Percentiles rank a stretch among this genome's conserved stretches.
Conservation (phyloP, 2,329 filamentous ascomycete genomes). For the Dactylellina parvicollis region DNA sequence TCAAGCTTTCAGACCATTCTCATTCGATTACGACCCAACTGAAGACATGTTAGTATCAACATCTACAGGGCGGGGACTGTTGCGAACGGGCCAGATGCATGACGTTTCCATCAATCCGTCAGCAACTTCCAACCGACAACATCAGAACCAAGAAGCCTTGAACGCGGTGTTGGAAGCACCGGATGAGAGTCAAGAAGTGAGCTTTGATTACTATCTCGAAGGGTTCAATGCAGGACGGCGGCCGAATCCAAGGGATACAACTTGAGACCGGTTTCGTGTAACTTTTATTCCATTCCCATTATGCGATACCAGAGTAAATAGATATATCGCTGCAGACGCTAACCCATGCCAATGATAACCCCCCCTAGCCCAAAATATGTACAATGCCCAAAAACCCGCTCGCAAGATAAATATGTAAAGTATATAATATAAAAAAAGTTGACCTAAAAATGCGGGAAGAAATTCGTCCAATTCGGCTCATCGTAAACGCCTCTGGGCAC, state of each 20-base stretch:
- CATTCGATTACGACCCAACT: too few relatives aligned
- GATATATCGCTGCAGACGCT: too few relatives aligned
- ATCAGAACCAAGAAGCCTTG: background rate
- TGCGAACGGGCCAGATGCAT: background rate
- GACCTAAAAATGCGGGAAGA: conserved; percentile 56
- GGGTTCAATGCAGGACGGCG: background rate
- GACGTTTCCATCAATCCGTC: background rate
- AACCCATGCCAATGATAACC: too few relatives aligned
- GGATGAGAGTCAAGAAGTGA: background rate
- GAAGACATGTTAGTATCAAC: too few relatives aligned
- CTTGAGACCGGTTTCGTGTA: too few relatives aligned
- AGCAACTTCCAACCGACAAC: background rate
- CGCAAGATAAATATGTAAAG: too few relatives aligned
- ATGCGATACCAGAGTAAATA: too few relatives aligned
- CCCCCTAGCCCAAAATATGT: too few relatives aligned
- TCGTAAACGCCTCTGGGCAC: conserved; percentile 54
- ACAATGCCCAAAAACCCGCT: too few relatives aligned
- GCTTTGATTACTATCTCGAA: background rate
- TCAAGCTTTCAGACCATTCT: too few relatives aligned
- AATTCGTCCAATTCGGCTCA: conserved; percentile 53
- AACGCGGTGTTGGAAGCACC: background rate
- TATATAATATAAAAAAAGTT: background rate
- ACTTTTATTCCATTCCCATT: too few relatives aligned
- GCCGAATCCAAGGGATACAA: background rate
- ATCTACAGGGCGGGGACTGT: too few relatives aligned